phyloP scores from a whole-genome alignment of 176 grass and related monocot species.

The Poa annua region DNA sequence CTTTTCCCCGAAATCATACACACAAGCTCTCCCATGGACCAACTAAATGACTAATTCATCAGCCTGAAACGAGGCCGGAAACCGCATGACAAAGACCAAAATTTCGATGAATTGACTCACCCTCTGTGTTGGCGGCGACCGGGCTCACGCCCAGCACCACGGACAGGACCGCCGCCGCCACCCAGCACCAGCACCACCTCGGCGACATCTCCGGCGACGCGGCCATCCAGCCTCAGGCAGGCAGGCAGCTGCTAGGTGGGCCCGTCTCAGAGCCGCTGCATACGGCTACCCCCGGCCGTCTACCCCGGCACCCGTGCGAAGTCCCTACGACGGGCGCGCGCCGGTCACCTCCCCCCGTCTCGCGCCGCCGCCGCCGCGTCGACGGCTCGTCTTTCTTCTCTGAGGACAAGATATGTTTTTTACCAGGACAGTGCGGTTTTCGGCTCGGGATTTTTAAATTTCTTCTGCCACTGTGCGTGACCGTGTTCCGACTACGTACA shows the following conservation, averaged over 20 bases:
- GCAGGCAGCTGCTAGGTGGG: slow-evolving; percentile 2
- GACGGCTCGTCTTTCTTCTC: slow-evolving; percentile 19
- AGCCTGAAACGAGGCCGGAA: background rate
- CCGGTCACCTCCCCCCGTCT: slow-evolving; percentile 7
- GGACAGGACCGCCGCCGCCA: slow-evolving; percentile 21
- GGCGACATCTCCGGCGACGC: slow-evolving; percentile 22
- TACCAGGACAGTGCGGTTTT: background rate
- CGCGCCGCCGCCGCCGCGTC: slow-evolving; percentile 5
- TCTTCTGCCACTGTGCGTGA: slow-evolving; percentile 14
- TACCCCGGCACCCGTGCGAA: background rate
- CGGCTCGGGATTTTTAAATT: slow-evolving; percentile 39
- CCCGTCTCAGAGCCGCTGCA: slow-evolving; percentile 14
- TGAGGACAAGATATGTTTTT: background rate
- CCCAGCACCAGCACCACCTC: background rate
- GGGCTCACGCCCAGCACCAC: slow-evolving; percentile 14
- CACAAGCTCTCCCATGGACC: background rate
- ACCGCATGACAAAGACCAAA: background rate
- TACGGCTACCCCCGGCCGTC: background rate
- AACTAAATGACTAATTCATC: background rate
- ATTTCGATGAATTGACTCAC: slow-evolving; percentile 29
- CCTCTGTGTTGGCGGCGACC: slow-evolving; percentile 58
- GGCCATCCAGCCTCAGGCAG: slow-evolving; percentile 8
- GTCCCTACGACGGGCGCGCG: background rate
- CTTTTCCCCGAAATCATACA: background rate
- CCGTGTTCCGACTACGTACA: background rate